Percentiles rank a stretch among this genome's conserved stretches.
Conservation (phyloP, 805 yeast genomes). For the Schwanniomyces occidentalis region DNA sequence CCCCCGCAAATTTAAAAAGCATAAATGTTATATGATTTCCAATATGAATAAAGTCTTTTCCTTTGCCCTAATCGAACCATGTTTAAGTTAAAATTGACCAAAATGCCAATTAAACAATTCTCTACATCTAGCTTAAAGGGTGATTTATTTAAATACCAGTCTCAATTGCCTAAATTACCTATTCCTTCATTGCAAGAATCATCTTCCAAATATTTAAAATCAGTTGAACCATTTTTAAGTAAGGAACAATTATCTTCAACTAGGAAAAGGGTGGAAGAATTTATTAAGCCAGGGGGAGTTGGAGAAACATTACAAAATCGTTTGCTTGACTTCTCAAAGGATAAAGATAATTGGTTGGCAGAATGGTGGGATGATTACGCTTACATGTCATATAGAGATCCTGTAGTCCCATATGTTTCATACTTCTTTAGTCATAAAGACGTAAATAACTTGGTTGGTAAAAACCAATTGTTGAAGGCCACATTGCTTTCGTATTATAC, state of each 20-base stretch:
- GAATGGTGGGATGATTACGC: slow-evolving; percentile 95
- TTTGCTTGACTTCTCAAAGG: slow-evolving; percentile 55
- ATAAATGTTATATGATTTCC: too few relatives aligned
- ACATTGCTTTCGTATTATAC: slow-evolving; percentile 70
- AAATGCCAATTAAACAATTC: slow-evolving; percentile 20
- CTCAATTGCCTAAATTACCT: slow-evolving; percentile 77
- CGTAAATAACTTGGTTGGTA: slow-evolving; percentile 54
- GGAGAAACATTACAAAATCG: slow-evolving; percentile 71
- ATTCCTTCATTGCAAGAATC: slow-evolving; percentile 82
- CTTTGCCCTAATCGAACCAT: slow-evolving; percentile 5
- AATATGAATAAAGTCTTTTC: too few relatives aligned
- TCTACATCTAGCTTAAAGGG: slow-evolving; percentile 49
- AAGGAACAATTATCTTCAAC: slow-evolving; percentile 49
- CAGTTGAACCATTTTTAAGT: slow-evolving; percentile 68
- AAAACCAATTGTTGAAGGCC: slow-evolving; percentile 70
- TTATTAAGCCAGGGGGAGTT: slow-evolving; percentile 58
- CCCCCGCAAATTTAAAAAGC: slow-evolving; percentile 6
- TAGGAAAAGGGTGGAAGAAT: slow-evolving; percentile 63
- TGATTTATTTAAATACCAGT: slow-evolving; percentile 70
- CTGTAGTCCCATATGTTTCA: slow-evolving; percentile 92
- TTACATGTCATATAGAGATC: slow-evolving; percentile 86
- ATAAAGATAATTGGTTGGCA: slow-evolving; percentile 83
- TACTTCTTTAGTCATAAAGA: slow-evolving; percentile 87
- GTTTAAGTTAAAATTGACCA: slow-evolving; percentile 10
- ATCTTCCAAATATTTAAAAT: slow-evolving; percentile 62